Base-by-base conservation (phyloP, 2,329 filamentous ascomycete species). In the Davidsoniella virescens region DNA sequence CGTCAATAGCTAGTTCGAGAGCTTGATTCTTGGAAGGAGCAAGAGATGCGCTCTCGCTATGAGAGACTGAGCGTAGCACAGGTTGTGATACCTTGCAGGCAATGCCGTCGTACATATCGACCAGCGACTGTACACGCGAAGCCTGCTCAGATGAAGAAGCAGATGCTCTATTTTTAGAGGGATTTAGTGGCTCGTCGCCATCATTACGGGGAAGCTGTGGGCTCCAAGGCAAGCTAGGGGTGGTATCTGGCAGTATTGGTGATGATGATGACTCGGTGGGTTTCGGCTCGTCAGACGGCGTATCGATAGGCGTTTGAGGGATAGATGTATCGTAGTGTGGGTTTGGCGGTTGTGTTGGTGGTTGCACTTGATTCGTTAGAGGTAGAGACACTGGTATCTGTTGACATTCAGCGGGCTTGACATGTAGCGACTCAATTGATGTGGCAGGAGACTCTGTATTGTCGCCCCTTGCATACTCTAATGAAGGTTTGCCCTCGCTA, bases 71-170 rank as follows among this genome's bases (percentile, higher is more conserved):
- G 8, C 33, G 43, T 39, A 23, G 20, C 16, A 37, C 23, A n/a
- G 33, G n/a, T 25, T 41, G 29, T 7, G 42, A 42, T 9, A 41
- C 55, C 48, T 55, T 63, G 16, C 51, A 44, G 0, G 61, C 56
- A 10, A 74, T 63, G 2, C 66, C 68, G 52, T 78, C 71, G 45
- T 66, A 73, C 62, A 70, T 67, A 18, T 65, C 65, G 29, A 74
- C 72, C 20, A 75, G 60, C 44, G 69, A 67, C 49, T 71, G 69
- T 2, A 75, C 70, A 3, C 51, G 43, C 16, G 47, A 53, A 16
- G 51, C 42, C 25, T 14, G 25, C 8, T 45, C 37, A 9, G 44
- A 47, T 7, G 51, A 37, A 17, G 47, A 25, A 12, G 47, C 37
- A 16, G 51, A 53, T 3, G 39, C 26, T 18, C 51, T 39, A 8